These are phyloP conservation scores for Hyaloperonospora arabidopsidis DNA, from an alignment of 352 stramenopile genomes.

Conservation along the genomic window DNA sequence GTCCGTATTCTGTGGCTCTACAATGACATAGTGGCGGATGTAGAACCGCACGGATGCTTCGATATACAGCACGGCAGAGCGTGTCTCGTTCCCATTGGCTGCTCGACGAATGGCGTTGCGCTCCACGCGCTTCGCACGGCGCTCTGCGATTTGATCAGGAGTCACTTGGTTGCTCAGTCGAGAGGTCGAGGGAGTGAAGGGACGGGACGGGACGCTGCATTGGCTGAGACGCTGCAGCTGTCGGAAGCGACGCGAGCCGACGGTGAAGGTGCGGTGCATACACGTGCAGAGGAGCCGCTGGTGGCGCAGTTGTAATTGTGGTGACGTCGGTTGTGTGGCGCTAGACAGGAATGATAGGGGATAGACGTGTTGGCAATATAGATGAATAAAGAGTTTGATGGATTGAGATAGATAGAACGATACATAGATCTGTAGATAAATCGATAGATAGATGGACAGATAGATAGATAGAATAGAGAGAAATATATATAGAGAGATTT, in stretches of 20 bases:
- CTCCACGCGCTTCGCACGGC: conserved; percentile 24
- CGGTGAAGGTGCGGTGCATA: conserved; percentile 3
- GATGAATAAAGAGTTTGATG: too few species aligned
- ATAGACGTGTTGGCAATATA: too few species aligned
- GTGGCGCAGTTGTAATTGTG: conserved; percentile 7
- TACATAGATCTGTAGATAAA: too few species aligned
- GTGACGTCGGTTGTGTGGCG: conserved; percentile 7
- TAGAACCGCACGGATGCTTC: conserved; percentile 54
- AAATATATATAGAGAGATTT: too few species aligned
- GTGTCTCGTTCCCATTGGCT: conserved; percentile 3
- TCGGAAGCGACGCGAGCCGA: conserved; percentile 12
- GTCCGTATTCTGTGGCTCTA: conserved; percentile 34
- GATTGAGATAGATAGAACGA: too few species aligned
- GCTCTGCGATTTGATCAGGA: conserved; percentile 23
- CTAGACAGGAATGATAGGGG: not conserved
- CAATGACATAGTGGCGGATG: conserved; percentile 48
- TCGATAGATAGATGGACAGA: too few species aligned
- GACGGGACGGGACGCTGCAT: conserved; percentile 16
- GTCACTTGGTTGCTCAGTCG: conserved; percentile 27
- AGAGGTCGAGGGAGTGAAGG: not conserved
- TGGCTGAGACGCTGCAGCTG: conserved; percentile 4
- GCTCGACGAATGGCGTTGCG: conserved; percentile 3
- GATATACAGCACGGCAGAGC: conserved; percentile 34
- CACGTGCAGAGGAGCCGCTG: conserved; percentile 5
- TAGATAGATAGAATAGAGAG: too few species aligned